These are phyloP conservation scores for Ilex asprella DNA, from an alignment of 257 asterid species.

Conservation along the genomic window DNA sequence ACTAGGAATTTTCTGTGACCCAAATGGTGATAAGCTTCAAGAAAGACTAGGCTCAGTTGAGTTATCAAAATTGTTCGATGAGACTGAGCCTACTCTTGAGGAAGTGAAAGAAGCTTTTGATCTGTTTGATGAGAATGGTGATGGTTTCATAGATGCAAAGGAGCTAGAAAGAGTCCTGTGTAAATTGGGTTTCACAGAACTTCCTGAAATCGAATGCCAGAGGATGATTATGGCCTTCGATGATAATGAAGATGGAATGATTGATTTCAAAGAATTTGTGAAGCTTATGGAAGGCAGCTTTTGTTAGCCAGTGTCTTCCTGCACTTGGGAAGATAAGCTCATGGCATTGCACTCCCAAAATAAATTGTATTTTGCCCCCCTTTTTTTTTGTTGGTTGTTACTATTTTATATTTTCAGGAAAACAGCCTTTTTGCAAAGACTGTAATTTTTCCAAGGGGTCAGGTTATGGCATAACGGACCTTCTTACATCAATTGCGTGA, in stretches of 20 bases:
- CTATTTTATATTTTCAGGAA: too few species aligned
- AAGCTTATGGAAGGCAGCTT: slow-evolving; percentile 37
- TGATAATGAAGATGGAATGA: slow-evolving; percentile 36
- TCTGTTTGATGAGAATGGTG: slow-evolving; percentile 40
- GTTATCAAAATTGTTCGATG: slow-evolving; percentile 35
- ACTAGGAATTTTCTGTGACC: slow-evolving; percentile 19
- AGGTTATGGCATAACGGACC: too few species aligned
- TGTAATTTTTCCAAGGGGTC: too few species aligned
- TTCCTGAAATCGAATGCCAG: slow-evolving; percentile 22
- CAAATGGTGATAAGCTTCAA: slow-evolving; percentile 1
- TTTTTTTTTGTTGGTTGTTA: too few species aligned
- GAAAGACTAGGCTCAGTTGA: slow-evolving; percentile 2
- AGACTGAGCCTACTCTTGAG: slow-evolving; percentile 27
- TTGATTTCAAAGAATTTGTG: slow-evolving; percentile 48
- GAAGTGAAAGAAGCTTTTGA: slow-evolving; percentile 49
- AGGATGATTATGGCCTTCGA: slow-evolving; percentile 49
- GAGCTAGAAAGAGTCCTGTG: slow-evolving; percentile 34
- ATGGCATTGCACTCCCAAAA: too few species aligned
- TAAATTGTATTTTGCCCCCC: too few species aligned
- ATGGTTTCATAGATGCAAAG: slow-evolving; percentile 46
- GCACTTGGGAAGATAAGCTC: too few species aligned
- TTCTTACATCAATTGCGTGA: too few species aligned
- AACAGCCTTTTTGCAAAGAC: too few species aligned
- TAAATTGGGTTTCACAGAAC: slow-evolving; percentile 26
- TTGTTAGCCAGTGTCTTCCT: background rate